These are phyloP conservation scores for Brettanomyces anomalus DNA, from an alignment of 805 yeast species.

Conservation along the genomic window DNA sequence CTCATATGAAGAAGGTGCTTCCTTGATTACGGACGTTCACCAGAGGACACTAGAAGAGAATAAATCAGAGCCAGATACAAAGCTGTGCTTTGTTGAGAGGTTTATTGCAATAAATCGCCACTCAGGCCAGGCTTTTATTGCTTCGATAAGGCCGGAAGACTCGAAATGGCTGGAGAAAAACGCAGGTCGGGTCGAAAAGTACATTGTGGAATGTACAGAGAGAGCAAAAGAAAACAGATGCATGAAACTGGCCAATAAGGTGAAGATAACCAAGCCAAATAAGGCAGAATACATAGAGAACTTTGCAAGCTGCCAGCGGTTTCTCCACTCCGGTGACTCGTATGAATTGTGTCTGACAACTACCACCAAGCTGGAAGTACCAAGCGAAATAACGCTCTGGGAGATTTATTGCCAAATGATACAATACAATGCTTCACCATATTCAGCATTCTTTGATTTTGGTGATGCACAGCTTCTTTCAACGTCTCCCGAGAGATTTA, in stretches of 20 bases:
- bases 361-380: conserved; percentile 52
- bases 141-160: conserved; percentile 40
- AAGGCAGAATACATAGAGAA: conserved; percentile 42
- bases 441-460: conserved; percentile 71
- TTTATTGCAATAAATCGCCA: conserved; percentile 46
- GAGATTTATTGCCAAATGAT: conserved; percentile 67
- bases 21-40: conserved; percentile 26
- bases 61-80: conserved; percentile 54
- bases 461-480: conserved; percentile 59
- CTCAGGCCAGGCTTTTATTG: conserved; percentile 34
- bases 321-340: conserved; percentile 72
- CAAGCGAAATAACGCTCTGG: conserved; percentile 52
- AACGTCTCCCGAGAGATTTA: conserved; percentile 90
- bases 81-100: conserved; percentile 62
- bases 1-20: conserved; percentile 81
- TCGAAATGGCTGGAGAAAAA: conserved; percentile 22
- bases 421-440: conserved; percentile 82
- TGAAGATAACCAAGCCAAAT: conserved; percentile 40
- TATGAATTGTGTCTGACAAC: conserved; percentile 89
- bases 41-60: conserved; percentile 29
- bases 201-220: background rate
- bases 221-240: too few relatives aligned
- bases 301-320: conserved; percentile 58
- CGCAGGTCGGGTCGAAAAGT: background rate
- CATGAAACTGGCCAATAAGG: conserved; percentile 3